These are phyloP conservation scores for Asterochloris erici DNA, from an alignment of 139 green algal genomes.

Conservation along the genomic window DNA sequence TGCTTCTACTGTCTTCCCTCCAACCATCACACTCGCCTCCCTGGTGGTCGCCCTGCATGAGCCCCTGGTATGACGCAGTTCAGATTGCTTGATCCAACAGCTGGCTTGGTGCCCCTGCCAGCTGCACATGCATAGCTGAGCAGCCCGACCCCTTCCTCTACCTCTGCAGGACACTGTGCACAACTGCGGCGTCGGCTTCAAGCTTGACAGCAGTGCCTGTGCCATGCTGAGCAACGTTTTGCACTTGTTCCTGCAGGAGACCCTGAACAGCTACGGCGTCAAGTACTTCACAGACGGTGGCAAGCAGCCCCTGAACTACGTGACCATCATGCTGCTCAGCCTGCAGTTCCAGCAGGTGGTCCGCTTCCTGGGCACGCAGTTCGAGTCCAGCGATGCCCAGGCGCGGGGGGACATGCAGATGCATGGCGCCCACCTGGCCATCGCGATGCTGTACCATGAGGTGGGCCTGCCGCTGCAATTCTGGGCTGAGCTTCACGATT, in stretches of 20 bases:
- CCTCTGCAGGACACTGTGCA: neutral
- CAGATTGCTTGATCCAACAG: too few relatives aligned
- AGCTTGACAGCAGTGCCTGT: slow-evolving; percentile 21
- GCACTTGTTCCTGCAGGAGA: slow-evolving; percentile 52
- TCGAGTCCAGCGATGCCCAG: slow-evolving; percentile 63
- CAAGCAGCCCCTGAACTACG: slow-evolving; percentile 75
- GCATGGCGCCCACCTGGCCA: slow-evolving; percentile 48
- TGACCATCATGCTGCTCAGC: slow-evolving; percentile 77
- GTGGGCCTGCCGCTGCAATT: neutral
- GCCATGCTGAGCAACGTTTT: slow-evolving; percentile 65
- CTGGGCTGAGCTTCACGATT: too few relatives aligned
- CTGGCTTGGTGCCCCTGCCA: too few relatives aligned
- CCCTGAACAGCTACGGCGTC: slow-evolving; percentile 49
- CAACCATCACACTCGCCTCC: too few relatives aligned
- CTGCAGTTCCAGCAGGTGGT: slow-evolving; percentile 64
- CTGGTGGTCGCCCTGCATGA: too few relatives aligned
- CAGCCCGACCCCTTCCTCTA: too few relatives aligned
- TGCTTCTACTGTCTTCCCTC: too few relatives aligned
- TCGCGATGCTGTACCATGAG: slow-evolving; percentile 54
- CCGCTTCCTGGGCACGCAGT: slow-evolving; percentile 42
- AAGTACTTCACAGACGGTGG: slow-evolving; percentile 76
- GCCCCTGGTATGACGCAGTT: too few relatives aligned
- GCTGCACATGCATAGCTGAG: too few relatives aligned
- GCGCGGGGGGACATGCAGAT: too few relatives aligned
- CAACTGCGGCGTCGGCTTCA: neutral